Evolutionary conservation across 257 asterid genomes (phyloP), one percentile per base, ranked within the genome.

Genomic region (Solanum chilense): DNA sequence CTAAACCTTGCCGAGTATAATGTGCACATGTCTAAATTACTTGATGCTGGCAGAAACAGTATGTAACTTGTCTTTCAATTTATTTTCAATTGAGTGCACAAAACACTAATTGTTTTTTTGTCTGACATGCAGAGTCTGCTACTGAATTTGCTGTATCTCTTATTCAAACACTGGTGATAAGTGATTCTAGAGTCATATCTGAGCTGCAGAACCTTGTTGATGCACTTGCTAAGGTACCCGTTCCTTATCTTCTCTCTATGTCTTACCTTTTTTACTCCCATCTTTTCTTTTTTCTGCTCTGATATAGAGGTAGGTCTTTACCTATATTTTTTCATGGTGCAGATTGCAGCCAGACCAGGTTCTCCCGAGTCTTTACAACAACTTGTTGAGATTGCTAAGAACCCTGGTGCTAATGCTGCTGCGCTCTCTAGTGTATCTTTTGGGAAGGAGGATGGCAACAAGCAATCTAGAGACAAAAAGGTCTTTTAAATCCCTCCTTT

Each of bases 341-440:
- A 97, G 99, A 91, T 97, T 88, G 99, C 99, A 27, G 93, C 98
- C 87, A 94, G 99, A 90, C 99, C 99, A 88, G 99, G 98, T 77
- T 95, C 98, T 90, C 99, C 99, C 0, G 98, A 97, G 89, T 93
- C 98, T 85, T 90, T 97, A 89, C 98, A 93, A 83, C 96, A 92
- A 90, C 94, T 97, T 88, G 93, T 97, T 91, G 99, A 97, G 92
- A 93, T 96, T 87, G 99, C 98, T 45, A 97, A 96, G 91, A 96
- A 96, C 88, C 98, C 98, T 69, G 87, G 90, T 73, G 86, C 93
- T 74, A 92, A 56, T 90, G 87, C 93, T 76, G 87, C 92, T 83
- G 80, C 91, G 74, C 80, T 94, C 88, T 88, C 95, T 90, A 92
- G 94, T 87, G 90, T 87, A 82, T 73, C 93, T 70, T 86, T 86